Conservation (phyloP, 306 rosid species). For the Mucuna pruriens region DNA sequence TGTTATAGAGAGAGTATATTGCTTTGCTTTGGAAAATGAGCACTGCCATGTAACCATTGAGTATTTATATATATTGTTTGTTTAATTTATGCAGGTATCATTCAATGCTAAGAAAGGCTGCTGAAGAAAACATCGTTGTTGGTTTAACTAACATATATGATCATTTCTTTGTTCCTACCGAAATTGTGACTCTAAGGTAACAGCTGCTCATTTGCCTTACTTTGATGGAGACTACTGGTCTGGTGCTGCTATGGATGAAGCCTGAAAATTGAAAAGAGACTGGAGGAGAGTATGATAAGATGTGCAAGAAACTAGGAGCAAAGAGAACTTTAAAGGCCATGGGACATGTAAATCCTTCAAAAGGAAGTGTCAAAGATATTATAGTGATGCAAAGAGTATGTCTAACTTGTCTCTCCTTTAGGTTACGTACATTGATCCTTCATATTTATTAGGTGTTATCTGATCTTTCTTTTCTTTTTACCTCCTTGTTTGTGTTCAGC, state of each 20-base stretch:
- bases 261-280: conserved; percentile 40
- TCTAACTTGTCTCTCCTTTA: background rate
- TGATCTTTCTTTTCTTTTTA: conserved; percentile 32
- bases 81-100: conserved; percentile 56
- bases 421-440: conserved; percentile 6
- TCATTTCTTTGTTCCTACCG: conserved; percentile 51
- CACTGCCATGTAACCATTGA: background rate
- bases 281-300: conserved; percentile 35
- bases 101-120: conserved; percentile 58
- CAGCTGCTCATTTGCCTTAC: conserved; percentile 67
- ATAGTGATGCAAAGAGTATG: conserved; percentile 66
- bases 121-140: conserved; percentile 59
- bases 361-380: conserved; percentile 50
- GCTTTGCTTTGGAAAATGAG: background rate
- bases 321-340: conserved; percentile 58
- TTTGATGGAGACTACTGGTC: conserved; percentile 81
- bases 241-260: conserved; percentile 46
- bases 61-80: conserved; percentile 15
- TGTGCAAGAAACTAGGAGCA: conserved; percentile 23
- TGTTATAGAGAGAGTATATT: background rate
- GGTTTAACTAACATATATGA: conserved; percentile 60
- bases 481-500: conserved; percentile 33
- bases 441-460: conserved; percentile 8
- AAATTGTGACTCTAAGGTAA: conserved; percentile 50
- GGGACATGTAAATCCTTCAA: conserved; percentile 58